Evolutionary conservation across 2,329 filamentous ascomycete species (phyloP), one percentile per base, ranked within the genome.

Genomic region (Colletotrichum salicis): DNA sequence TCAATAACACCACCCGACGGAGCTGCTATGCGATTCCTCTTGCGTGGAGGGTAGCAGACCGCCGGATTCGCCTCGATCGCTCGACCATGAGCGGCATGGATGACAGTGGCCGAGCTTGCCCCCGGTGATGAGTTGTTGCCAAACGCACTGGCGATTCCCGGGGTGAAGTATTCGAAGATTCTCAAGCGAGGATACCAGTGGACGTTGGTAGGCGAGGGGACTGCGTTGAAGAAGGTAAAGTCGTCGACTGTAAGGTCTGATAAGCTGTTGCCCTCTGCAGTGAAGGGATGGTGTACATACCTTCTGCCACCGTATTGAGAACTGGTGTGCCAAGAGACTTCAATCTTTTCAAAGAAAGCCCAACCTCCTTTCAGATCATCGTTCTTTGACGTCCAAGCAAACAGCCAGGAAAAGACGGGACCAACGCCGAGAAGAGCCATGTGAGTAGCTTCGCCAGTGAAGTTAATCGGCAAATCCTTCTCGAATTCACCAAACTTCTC

Each of bases 11-110:
- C 76, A 15, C 70, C 67, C 2, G 74, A 72, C 8, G 63, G 54
- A 5, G 77, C 75, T 4, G 68, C 52, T 41, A 84, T 56, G 41
- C 82, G 75, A 22, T 72, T 70, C 1, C 80, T 79, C 11, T 80
- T 76, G 65, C 77, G 83, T 15, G 82, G 59, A 5, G 83, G 71
- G 0, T 76, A 63, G 6, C 75, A 71, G 5, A 61, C 61, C 8
- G 11, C 61, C 12, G 67, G 41, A 29, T 67, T 72, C 58, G 51
- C 12, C 7, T 37, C 24, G 27, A 71, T 52, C 8, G 41, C 70
- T 13, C 67, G 61, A 1, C 67, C 70, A 7, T 72, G 70, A 11
- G 41, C 51, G 56, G 24, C 66, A 52, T 72, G 70, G 4, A 72
- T 58, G 8, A 72, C 61, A 5, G 37, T 66, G 1, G 56, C 67